phyloP scores from a whole-genome alignment of 139 green algal genomes.

The Picochlorum sp. region DNA sequence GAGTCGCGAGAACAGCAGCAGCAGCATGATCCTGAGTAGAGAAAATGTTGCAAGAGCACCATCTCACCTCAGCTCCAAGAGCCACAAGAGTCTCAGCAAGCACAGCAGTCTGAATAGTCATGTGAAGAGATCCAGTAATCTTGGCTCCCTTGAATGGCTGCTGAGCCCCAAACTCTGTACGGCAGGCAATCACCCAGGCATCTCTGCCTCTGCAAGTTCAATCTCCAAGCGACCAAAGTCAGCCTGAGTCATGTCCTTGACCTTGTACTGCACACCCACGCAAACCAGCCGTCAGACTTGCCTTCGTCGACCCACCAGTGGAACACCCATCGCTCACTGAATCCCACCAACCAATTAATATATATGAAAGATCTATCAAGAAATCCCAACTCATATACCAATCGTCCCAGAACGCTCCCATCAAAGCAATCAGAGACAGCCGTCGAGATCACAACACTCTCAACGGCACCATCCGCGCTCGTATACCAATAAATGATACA shows the following conservation, averaged over 20 bases:
- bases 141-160: constrained; percentile 89
- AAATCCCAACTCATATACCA: no score
- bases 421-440: no score
- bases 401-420: no score
- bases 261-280: constrained; percentile 73
- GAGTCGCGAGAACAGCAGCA: constrained; percentile 91
- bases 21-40: constrained; percentile 97
- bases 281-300: not conserved
- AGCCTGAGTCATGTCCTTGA: constrained; percentile 89
- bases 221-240: constrained; percentile 99
- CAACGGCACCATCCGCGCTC: no score
- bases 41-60: constrained; percentile 99
- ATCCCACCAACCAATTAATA: not conserved
- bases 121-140: constrained; percentile 97
- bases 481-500: no score
- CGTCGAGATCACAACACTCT: no score
- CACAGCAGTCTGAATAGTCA: constrained; percentile 99
- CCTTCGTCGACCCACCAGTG: not conserved
- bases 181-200: constrained; percentile 94
- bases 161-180: constrained; percentile 83
- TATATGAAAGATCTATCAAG: no score
- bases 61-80: constrained; percentile 92
- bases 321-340: not conserved
- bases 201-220: constrained; percentile 96
- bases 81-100: constrained; percentile 97